phyloP scores from a whole-genome alignment of 371 early-diverging fungal species.

The Rhizopus stolonifer region DNA sequence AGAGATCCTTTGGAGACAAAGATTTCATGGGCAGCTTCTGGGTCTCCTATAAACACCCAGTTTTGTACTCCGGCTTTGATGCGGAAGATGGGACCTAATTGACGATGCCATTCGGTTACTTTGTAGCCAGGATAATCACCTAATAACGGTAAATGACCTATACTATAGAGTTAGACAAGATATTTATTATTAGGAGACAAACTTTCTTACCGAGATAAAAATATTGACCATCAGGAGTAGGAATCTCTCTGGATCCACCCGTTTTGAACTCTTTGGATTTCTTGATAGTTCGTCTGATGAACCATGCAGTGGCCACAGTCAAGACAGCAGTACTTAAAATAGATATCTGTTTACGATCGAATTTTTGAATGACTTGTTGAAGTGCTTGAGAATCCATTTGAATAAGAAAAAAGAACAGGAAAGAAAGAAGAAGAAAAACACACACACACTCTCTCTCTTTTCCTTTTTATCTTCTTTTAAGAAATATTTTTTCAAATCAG shows the following conservation, averaged over 20 bases:
- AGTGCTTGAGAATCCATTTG: not conserved
- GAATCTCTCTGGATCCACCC: constrained; percentile 4
- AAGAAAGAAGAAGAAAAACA: not conserved
- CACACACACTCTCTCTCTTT: too few species aligned
- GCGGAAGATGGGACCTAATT: constrained; percentile 21
- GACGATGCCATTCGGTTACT: constrained; percentile 22
- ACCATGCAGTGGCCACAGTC: not conserved
- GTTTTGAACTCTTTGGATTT: not conserved
- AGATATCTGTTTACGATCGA: not conserved
- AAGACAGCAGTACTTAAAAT: not conserved
- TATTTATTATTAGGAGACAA: not conserved
- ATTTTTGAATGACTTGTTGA: not conserved
- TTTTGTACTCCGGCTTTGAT: constrained; percentile 22
- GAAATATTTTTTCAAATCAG: too few species aligned
- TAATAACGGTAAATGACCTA: constrained; percentile 15
- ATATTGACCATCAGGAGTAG: constrained; percentile 13
- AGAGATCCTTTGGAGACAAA: constrained; percentile 11
- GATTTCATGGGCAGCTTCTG: constrained; percentile 21
- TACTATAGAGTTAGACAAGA: not conserved
- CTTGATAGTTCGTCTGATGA: not conserved
- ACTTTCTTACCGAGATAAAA: constrained; percentile 13
- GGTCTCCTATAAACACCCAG: constrained; percentile 23
- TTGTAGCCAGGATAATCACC: constrained; percentile 11
- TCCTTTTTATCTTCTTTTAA: too few species aligned
- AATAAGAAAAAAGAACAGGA: not conserved